A percentile compares a stretch with the other conserved stretches of the same genome.
Evolutionary conservation across 1,284 basidiomycete species (phyloP).

Genomic region (Cutaneotrichosporon spelunceum): DNA sequence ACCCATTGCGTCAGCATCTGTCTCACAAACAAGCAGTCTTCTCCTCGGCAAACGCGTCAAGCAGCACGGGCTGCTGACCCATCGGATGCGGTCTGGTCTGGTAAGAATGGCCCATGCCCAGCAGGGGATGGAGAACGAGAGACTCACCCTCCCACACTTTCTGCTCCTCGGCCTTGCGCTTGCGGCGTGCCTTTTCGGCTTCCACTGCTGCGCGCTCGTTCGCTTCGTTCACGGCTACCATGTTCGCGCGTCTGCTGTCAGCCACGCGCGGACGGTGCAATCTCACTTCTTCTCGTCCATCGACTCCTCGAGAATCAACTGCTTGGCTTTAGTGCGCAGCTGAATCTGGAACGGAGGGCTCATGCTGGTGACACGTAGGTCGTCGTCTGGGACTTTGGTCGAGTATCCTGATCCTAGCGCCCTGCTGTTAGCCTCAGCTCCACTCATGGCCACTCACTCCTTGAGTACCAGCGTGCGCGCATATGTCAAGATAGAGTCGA

Average conservation of each 20-base stretch:
- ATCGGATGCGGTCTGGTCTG: slow-evolving; percentile 11
- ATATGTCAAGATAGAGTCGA: slow-evolving; percentile 51
- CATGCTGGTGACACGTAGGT: slow-evolving; percentile 50
- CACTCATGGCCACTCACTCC: slow-evolving; percentile 29
- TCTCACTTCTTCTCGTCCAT: slow-evolving; percentile 53
- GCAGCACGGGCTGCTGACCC: slow-evolving; percentile 2
- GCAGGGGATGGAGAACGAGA: neutral
- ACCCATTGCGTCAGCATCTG: slow-evolving; percentile 35
- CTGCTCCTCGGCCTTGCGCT: slow-evolving; percentile 55
- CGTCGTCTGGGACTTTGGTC: slow-evolving; percentile 50
- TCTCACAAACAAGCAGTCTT: slow-evolving; percentile 13
- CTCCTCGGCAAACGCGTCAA: neutral
- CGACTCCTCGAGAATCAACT: slow-evolving; percentile 59
- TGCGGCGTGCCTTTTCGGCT: slow-evolving; percentile 51
- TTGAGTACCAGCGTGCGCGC: slow-evolving; percentile 46
- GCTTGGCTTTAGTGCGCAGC: slow-evolving; percentile 54
- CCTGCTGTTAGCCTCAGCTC: slow-evolving; percentile 22
- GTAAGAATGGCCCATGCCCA: slow-evolving; percentile 13
- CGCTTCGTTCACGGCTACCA: slow-evolving; percentile 58
- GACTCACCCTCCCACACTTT: slow-evolving; percentile 56
- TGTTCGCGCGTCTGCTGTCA: slow-evolving; percentile 29
- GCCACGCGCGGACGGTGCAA: neutral
- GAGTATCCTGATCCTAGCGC: slow-evolving; percentile 40
- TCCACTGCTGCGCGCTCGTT: slow-evolving; percentile 56
- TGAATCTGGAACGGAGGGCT: slow-evolving; percentile 52